Evolutionary conservation across 257 asterid genomes (phyloP), one percentile per base, ranked within the genome.

Genomic region (Fraxinus americana): DNA sequence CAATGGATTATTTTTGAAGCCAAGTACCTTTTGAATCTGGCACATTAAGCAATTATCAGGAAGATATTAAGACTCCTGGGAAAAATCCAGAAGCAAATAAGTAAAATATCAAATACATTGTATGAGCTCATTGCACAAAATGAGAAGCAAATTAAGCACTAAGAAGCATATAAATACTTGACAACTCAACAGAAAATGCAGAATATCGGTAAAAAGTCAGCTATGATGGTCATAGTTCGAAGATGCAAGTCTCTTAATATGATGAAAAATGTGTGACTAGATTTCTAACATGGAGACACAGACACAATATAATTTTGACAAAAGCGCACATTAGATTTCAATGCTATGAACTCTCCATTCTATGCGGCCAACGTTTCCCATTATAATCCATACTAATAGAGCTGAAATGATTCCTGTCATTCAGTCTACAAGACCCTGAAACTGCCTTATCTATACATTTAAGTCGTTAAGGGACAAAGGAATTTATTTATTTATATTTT

Each of bases 1-100:
- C 86, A 96, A 79, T 17, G 98, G 99, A 83, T 90, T 92, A 78
- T 80, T 89, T 79, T 86, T 93, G 91, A 97, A 96, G 70, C 99
- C 99, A 82, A 92, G 96, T 10, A 95, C 96, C 73, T 86, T 93
- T 77, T 82, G 97, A 85, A 96, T 92, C 98, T 96, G 97, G 41
- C 82, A 63, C 69, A 63, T 25, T n/a, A 25, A 63, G 13, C 36
- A 63, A 63, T 63, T 63, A 63, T 63, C 17, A 27, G n/a, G 27
- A 61, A 63, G 34, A 63, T 63, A 25, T 63, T 63, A 63, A 11
- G 69, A 63, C 69, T 25, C 34, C 65, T 1, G 27, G 27, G 65
- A 19, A 54, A 54, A 19, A 17, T 54, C 4, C 5, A 7, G 70
- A 25, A 27, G 23, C 35, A 66, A 67, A 54, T 54, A 19, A 54